Percentiles rank a stretch among this genome's conserved stretches.
Conservation (phyloP, 306 rosid genomes). For the Vigna radiata region DNA sequence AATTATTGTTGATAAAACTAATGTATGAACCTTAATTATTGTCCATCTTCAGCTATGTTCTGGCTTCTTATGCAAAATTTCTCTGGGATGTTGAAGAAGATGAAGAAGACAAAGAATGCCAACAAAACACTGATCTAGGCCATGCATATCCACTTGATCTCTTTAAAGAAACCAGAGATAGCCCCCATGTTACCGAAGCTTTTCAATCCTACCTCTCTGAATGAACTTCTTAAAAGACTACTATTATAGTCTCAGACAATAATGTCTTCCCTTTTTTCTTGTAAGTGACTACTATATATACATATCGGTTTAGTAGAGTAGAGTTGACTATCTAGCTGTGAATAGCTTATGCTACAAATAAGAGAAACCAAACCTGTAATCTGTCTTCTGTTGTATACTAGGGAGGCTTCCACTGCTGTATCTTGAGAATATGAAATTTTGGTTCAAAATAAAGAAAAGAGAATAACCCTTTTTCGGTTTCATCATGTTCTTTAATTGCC, state of each 20-base stretch:
- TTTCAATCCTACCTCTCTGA: conserved; percentile 39
- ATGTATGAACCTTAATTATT: conserved; percentile 23
- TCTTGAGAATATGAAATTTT: conserved; percentile 44
- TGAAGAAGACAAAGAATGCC: conserved; percentile 43
- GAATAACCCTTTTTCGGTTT: neutral
- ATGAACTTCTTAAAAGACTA: conserved; percentile 24
- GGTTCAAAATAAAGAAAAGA: conserved; percentile 30
- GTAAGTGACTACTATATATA: neutral
- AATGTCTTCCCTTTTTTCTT: conserved; percentile 1
- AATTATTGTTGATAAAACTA: conserved; percentile 39
- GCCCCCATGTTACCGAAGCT: conserved; percentile 54
- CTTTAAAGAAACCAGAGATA: conserved; percentile 46
- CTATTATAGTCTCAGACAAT: neutral
- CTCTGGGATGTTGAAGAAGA: conserved; percentile 83
- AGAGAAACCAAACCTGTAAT: conserved; percentile 4
- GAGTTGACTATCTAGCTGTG: conserved; percentile 16
- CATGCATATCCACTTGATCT: conserved; percentile 40
- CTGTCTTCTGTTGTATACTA: neutral
- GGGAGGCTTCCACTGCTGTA: conserved; percentile 32
- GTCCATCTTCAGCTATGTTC: conserved; percentile 70
- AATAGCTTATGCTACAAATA: conserved; percentile 32
- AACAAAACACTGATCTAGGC: conserved; percentile 43
- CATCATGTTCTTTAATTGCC: conserved; percentile 1
- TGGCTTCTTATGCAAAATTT: conserved; percentile 82
- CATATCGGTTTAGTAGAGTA: neutral